Percentiles rank a stretch among this genome's conserved stretches.
phyloP scores from a whole-genome alignment of 345 rosid genomes.

The Linum tenue region DNA sequence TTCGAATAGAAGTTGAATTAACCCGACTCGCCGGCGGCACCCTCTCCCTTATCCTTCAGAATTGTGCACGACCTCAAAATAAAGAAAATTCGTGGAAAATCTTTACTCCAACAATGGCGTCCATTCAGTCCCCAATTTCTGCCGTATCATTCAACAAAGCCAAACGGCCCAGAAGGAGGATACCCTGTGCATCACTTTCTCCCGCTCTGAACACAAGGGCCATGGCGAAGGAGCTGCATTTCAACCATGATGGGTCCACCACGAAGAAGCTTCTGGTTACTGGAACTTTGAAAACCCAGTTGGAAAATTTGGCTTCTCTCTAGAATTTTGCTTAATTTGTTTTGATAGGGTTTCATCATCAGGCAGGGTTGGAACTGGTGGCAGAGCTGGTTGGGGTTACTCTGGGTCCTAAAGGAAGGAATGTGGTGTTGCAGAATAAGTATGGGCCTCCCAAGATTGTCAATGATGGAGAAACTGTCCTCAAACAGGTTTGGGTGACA shows the following conservation, averaged over 20 bases:
- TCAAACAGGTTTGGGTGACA: constrained; percentile 45
- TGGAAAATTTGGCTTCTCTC: not conserved
- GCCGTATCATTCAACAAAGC: constrained; percentile 38
- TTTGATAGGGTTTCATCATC: constrained; percentile 8
- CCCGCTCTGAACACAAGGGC: constrained; percentile 28
- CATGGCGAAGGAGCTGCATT: constrained; percentile 64
- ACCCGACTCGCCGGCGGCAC: no score
- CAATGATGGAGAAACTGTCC: constrained; percentile 93
- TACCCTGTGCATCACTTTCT: constrained; percentile 19
- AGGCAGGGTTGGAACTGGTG: constrained; percentile 79
- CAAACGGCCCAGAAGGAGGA: constrained; percentile 15
- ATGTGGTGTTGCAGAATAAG: constrained; percentile 82
- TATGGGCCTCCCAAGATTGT: constrained; percentile 94
- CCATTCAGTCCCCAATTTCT: constrained; percentile 40
- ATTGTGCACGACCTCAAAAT: not conserved
- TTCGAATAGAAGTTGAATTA: no score
- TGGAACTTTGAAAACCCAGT: not conserved
- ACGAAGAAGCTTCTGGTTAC: constrained; percentile 77
- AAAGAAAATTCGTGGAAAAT: not conserved
- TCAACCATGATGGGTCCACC: constrained; percentile 78
- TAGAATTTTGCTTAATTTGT: not conserved
- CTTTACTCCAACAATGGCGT: constrained; percentile 34
- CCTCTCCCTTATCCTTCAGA: no score
- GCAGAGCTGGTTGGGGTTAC: constrained; percentile 86
- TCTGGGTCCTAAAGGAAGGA: constrained; percentile 91